Evolutionary conservation across 2,329 filamentous ascomycete genomes (phyloP).

Genomic region (Arthrobotrys sphaeroides): DNA sequence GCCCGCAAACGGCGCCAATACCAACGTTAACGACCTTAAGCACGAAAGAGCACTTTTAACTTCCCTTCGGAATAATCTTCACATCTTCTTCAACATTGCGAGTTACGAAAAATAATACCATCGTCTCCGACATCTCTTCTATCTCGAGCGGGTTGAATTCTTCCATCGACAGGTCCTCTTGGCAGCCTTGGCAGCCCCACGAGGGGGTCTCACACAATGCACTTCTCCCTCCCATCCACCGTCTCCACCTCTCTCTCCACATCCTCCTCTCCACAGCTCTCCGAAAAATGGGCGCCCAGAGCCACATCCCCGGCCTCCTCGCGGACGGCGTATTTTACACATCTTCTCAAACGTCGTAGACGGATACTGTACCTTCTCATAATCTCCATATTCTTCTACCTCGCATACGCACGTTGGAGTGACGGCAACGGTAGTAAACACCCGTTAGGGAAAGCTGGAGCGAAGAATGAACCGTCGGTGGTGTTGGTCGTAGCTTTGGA

Average conservation of each 20-base stretch:
- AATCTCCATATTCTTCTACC: conserved; percentile 40
- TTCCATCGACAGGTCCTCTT: too few relatives aligned
- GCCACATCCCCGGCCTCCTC: conserved; percentile 36
- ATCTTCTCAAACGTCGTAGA: conserved; percentile 50
- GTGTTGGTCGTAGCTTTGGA: conserved; percentile 90
- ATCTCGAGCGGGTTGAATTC: too few relatives aligned
- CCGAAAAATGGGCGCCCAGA: conserved; percentile 48
- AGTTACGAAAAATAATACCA: neutral
- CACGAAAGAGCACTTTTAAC: conserved; percentile 13
- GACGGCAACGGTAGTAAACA: neutral
- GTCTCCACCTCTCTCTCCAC: conserved; percentile 55
- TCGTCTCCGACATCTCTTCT: neutral
- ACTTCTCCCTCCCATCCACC: conserved; percentile 57
- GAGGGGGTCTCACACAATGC: conserved; percentile 53
- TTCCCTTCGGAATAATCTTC: neutral
- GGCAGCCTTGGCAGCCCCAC: too few relatives aligned
- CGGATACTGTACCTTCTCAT: conserved; percentile 55
- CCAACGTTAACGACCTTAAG: neutral
- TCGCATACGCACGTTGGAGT: conserved; percentile 55
- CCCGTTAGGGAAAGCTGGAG: conserved; percentile 57
- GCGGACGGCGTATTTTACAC: conserved; percentile 20
- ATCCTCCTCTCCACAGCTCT: conserved; percentile 18
- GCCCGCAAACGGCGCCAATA: neutral
- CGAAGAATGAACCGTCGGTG: conserved; percentile 63
- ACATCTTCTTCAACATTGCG: neutral